Evolutionary conservation across 371 early-diverging fungal genomes (phyloP).

Genomic region (Apophysomyces trapeziformis): DNA sequence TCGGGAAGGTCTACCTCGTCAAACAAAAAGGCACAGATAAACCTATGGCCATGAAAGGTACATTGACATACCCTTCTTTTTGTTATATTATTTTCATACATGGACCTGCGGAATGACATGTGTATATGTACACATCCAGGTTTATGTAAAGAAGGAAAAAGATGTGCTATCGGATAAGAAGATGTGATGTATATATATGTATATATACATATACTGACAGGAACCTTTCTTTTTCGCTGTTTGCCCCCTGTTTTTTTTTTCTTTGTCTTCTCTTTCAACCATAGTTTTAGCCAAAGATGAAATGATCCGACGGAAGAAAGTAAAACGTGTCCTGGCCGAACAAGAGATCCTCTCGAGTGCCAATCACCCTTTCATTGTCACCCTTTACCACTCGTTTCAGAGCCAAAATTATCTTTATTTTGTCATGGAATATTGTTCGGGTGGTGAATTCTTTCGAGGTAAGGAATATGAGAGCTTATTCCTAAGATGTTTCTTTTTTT

Average conservation of each 20-base stretch:
- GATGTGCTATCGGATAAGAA: no score
- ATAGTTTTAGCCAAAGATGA: conserved; percentile 84
- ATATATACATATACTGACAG: no score
- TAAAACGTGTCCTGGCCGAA: conserved; percentile 87
- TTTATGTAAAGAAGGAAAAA: no score
- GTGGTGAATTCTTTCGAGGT: conserved; percentile 95
- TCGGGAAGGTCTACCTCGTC: conserved; percentile 95
- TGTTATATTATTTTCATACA: conserved; percentile 1
- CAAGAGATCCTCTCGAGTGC: conserved; percentile 78
- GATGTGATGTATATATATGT: no score
- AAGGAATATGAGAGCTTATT: conserved; percentile 11
- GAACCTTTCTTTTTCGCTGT: neutral
- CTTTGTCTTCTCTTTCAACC: conserved; percentile 2
- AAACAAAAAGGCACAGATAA: conserved; percentile 83
- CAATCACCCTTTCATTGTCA: conserved; percentile 94
- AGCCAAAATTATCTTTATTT: conserved; percentile 88
- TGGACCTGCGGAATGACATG: neutral
- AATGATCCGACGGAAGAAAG: conserved; percentile 87
- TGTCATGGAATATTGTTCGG: conserved; percentile 95
- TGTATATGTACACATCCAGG: conserved; percentile 7
- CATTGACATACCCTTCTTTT: neutral
- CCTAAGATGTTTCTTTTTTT: no score
- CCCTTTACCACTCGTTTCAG: conserved; percentile 92
- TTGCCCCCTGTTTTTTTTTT: conserved; percentile 6
- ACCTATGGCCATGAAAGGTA: conserved; percentile 94